A percentile compares a stretch with the other conserved stretches of the same genome.
Evolutionary conservation across 345 rosid species (phyloP).

Genomic region (Aegle marmelos): DNA sequence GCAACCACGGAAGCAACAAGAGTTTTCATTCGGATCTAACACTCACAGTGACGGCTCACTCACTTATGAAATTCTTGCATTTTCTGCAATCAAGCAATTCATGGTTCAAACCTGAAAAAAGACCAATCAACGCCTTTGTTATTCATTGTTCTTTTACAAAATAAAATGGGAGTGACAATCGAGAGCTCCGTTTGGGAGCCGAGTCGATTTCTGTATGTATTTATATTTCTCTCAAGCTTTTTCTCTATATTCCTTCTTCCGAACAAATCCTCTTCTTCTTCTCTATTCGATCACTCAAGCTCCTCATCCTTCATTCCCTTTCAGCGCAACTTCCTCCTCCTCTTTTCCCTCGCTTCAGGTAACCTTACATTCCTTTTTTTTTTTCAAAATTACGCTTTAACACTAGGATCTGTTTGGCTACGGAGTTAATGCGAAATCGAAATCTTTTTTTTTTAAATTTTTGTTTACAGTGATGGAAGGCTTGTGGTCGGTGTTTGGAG

Average conservation of each 20-base stretch:
- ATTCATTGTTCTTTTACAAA: no score
- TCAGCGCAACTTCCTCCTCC: conserved; percentile 62
- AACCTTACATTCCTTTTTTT: not conserved
- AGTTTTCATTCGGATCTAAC: not conserved
- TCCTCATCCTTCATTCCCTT: conserved; percentile 50
- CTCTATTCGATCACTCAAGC: conserved; percentile 42
- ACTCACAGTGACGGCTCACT: not conserved
- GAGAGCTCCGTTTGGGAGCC: conserved; percentile 80
- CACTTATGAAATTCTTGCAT: not conserved
- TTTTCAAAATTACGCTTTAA: not conserved
- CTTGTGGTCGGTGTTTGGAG: conserved; percentile 76
- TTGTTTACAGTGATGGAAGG: conserved; percentile 90
- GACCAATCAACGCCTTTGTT: no score
- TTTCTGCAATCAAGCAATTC: not conserved
- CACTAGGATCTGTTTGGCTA: not conserved
- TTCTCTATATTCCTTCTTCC: conserved; percentile 58
- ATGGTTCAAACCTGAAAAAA: not conserved
- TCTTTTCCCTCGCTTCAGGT: conserved; percentile 85
- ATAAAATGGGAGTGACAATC: conserved; percentile 59
- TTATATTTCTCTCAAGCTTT: conserved; percentile 56
- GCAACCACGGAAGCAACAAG: not conserved
- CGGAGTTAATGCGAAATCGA: not conserved
- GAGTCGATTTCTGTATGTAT: conserved; percentile 41
- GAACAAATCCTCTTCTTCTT: conserved; percentile 16
- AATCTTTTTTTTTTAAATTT: not conserved